phyloP scores from a whole-genome alignment of 2,329 filamentous ascomycete genomes.

The Fusarium sacchari region DNA sequence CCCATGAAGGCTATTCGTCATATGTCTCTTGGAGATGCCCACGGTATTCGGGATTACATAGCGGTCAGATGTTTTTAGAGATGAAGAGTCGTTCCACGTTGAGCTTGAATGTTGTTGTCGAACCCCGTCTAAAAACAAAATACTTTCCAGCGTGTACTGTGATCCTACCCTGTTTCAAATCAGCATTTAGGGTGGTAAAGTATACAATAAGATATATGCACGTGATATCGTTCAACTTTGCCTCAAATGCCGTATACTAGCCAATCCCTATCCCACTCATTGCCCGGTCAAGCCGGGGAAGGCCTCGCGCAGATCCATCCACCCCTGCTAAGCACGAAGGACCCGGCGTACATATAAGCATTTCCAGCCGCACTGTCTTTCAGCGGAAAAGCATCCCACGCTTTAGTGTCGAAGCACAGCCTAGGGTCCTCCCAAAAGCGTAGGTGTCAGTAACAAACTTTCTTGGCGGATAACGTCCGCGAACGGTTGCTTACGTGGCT shows the following conservation, averaged over 20 bases:
- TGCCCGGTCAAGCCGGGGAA: not conserved
- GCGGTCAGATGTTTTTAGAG: not conserved
- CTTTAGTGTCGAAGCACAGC: too few species aligned
- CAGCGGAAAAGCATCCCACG: not conserved
- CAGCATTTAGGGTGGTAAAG: not conserved
- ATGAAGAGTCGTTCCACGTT: not conserved
- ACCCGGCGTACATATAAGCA: not conserved
- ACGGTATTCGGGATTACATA: not conserved
- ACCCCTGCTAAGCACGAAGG: not conserved
- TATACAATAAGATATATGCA: not conserved
- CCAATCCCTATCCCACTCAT: not conserved
- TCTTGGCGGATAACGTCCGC: not conserved
- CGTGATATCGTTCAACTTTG: not conserved
- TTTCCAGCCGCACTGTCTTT: not conserved
- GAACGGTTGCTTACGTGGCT: not conserved
- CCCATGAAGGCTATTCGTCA: not conserved
- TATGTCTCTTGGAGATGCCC: accelerated
- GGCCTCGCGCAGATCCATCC: not conserved
- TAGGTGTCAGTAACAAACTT: not conserved
- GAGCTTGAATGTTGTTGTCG: not conserved
- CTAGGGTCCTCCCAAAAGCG: not conserved
- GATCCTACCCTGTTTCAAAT: not conserved
- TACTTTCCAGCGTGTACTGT: not conserved
- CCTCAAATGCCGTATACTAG: not conserved
- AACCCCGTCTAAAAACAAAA: not conserved